Percentiles rank a stretch among this genome's conserved stretches.
phyloP scores from a whole-genome alignment of 176 grass and related monocot genomes.

The Microstegium vimineum region DNA sequence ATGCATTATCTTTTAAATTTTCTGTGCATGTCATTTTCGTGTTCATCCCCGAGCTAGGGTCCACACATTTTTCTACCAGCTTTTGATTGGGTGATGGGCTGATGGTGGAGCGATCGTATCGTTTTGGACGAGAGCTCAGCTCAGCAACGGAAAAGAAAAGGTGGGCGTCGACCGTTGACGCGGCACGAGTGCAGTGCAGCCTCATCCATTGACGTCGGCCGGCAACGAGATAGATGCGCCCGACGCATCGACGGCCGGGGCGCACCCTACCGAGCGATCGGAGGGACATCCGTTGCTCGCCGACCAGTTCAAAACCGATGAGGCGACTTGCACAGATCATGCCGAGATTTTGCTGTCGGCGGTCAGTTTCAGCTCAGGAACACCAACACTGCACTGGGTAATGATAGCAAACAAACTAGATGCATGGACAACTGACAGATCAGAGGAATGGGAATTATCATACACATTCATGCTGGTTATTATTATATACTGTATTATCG shows the following conservation, averaged over 20 bases:
- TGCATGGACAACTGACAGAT: not conserved
- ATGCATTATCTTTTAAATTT: not conserved
- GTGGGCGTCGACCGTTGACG: constrained; percentile 47
- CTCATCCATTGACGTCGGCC: not conserved
- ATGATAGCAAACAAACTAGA: not conserved
- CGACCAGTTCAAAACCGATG: not conserved
- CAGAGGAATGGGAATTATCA: not conserved
- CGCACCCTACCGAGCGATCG: not conserved
- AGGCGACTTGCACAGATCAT: not conserved
- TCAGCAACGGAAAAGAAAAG: not conserved
- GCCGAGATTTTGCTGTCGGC: not conserved
- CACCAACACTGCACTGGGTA: not conserved
- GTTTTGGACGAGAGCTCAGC: not conserved
- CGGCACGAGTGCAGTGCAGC: not conserved
- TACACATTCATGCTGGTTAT: not conserved
- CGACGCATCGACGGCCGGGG: not conserved
- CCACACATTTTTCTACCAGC: not conserved
- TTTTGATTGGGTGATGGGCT: constrained; percentile 24
- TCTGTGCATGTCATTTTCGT: not conserved
- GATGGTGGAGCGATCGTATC: not conserved
- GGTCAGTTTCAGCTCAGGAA: not conserved
- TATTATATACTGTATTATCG: not conserved
- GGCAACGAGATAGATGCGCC: not conserved
- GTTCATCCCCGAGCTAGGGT: not conserved
- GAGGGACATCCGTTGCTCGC: not conserved